These are phyloP conservation scores for Delitschia confertaspora DNA, from an alignment of 495 filamentous ascomycete genomes.

Conservation along the genomic window DNA sequence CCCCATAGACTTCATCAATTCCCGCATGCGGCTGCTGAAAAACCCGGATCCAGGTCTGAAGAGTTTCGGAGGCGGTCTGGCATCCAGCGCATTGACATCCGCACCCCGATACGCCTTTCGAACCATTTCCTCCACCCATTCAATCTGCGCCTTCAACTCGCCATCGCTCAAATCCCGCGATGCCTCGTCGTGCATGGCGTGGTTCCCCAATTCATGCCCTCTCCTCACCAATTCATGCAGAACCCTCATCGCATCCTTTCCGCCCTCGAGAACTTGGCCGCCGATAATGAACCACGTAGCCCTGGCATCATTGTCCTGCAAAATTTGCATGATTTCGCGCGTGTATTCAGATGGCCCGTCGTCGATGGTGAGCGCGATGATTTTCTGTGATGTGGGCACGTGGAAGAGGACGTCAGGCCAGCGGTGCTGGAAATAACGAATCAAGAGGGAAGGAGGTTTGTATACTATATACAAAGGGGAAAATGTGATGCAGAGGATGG, in stretches of 20 bases:
- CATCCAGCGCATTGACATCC: slow-evolving; percentile 26
- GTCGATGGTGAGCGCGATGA: slow-evolving; percentile 77
- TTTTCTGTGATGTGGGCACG: slow-evolving; percentile 45
- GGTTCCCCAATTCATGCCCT: slow-evolving; percentile 71
- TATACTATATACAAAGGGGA: slow-evolving; percentile 59
- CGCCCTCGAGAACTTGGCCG: slow-evolving; percentile 56
- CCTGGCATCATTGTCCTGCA: slow-evolving; percentile 40
- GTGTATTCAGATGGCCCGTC: slow-evolving; percentile 72
- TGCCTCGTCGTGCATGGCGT: slow-evolving; percentile 78
- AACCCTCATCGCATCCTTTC: slow-evolving; percentile 47
- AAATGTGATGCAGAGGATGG: slow-evolving; percentile 42
- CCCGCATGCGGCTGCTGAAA: slow-evolving; percentile 59
- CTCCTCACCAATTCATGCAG: slow-evolving; percentile 52
- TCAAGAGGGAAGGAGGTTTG: slow-evolving; percentile 59
- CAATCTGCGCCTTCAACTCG: slow-evolving; percentile 35
- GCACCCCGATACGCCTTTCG: slow-evolving; percentile 43
- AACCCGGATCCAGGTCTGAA: slow-evolving; percentile 78
- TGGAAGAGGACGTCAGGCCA: slow-evolving; percentile 74
- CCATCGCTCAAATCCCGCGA: slow-evolving; percentile 38
- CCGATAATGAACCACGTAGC: slow-evolving; percentile 50
- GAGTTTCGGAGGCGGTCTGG: slow-evolving; percentile 42
- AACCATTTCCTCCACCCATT: slow-evolving; percentile 42
- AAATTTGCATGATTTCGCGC: slow-evolving; percentile 53
- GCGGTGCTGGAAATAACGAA: slow-evolving; percentile 56
- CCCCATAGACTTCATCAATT: slow-evolving; percentile 44